Evolutionary conservation across 176 grass and related monocot genomes (phyloP).

Genomic region (Avena sativa): DNA sequence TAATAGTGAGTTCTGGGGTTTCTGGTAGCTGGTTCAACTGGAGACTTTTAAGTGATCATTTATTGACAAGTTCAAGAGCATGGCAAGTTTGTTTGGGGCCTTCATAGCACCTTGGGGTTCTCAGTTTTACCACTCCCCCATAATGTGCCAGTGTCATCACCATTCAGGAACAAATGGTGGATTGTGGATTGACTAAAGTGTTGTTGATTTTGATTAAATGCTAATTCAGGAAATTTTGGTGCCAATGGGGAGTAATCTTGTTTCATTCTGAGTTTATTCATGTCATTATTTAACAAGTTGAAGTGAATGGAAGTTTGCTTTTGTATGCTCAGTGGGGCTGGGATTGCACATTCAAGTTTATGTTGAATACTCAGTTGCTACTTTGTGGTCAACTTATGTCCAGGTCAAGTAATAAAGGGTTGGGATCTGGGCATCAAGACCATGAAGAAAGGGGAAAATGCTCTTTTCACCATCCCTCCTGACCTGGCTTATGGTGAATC

Average conservation of each 20-base stretch:
- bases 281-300: neutral
- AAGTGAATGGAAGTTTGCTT: neutral
- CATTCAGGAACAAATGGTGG: neutral
- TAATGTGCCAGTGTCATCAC: neutral
- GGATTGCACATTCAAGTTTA: neutral
- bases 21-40: neutral
- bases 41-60: conserved; percentile 5
- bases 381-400: conserved; percentile 29
- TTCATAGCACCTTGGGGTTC: neutral
- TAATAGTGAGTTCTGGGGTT: neutral
- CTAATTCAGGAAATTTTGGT: neutral
- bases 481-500: conserved; percentile 91
- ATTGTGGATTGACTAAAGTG: neutral
- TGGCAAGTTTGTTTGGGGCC: neutral
- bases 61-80: neutral
- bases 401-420: conserved; percentile 97
- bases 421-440: conserved; percentile 99
- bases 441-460: conserved; percentile 99
- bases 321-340: neutral
- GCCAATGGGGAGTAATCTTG: neutral
- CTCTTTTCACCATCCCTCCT: conserved; percentile 93
- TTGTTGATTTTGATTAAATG: neutral
- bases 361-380: neutral
- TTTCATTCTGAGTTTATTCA: neutral
- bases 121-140: neutral